Evolutionary conservation across 2,329 filamentous ascomycete genomes (phyloP), one percentile per base, ranked within the genome.

Genomic region (Diaporthe vaccinii): DNA sequence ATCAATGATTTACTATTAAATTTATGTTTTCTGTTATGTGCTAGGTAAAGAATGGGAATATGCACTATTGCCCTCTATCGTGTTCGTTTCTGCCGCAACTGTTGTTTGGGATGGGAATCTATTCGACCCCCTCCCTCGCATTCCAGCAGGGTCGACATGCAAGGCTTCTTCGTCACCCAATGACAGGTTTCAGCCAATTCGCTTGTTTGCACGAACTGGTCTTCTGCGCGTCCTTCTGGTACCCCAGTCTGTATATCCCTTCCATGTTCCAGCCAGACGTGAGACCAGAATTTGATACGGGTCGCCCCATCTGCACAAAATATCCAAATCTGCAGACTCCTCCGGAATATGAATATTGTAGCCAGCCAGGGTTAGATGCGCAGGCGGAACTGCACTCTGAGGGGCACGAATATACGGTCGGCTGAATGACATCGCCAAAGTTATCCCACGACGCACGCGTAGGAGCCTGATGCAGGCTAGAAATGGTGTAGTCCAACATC

Each of bases 251-350:
- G 34, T 28, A 55, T 8, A 55, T 10, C 49, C 55, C 55, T 20
- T 55, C 49, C 49, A 69, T 31, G 10, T 53, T 31, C 65, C 34
- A 69, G 9, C 65, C 65, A 55, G 65, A 69, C 0, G 12, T 41
- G 34, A 31, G n/a, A 15, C 41, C 65, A 10, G 49, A 22, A 9
- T 55, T 34, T 8, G 65, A 20, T 8, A 31, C 49, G 2, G 65
- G n/a, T 41, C 65, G 46, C 0, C 65, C 65, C 14, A 69, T 53
- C 49, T 69, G 65, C 4, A 69, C 8, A 17, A 69, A 69, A 22
- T 41, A 20, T 41, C 65, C 65, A 20, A 69, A 31, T 8, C 34
- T 39, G 34, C 49, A 69, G 8, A 8, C 14, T 3, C 49, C 49
- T n/a, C n/a, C 12, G 31, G 65, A 22, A 55, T 55, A 41, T 14